phyloP scores from a whole-genome alignment of 1,139 yeast species.

The Saccharomyces hybrid region DNA sequence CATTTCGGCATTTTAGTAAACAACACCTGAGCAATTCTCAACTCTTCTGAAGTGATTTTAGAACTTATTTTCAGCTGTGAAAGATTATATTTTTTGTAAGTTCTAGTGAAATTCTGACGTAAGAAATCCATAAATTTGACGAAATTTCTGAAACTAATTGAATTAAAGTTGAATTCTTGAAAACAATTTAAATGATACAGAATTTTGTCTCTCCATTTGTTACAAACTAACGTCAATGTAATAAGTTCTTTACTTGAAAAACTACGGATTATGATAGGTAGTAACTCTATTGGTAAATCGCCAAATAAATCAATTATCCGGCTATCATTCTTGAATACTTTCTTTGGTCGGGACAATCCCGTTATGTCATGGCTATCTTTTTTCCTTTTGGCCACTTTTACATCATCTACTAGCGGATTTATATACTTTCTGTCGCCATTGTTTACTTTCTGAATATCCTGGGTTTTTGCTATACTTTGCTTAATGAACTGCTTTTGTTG shows the following conservation, averaged over 20 bases:
- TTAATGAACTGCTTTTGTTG: not conserved
- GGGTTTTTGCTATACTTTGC: not conserved
- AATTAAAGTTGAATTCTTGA: conserved; percentile 12
- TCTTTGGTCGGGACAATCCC: not conserved
- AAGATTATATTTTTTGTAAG: not conserved
- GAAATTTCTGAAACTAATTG: conserved; percentile 12
- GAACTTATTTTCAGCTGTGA: conserved; percentile 14
- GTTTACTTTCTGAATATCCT: not conserved
- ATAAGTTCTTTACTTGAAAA: conserved; percentile 18
- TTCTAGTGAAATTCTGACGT: not conserved
- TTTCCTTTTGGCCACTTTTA: conserved; percentile 6
- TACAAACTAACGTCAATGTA: conserved; percentile 16
- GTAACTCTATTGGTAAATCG: conserved; percentile 24
- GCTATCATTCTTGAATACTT: not conserved
- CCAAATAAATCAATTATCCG: conserved; percentile 17
- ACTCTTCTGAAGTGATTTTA: conserved; percentile 20
- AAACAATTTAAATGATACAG: conserved; percentile 7
- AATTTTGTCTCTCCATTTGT: conserved; percentile 19
- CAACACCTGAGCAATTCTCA: conserved; percentile 14
- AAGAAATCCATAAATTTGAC: not conserved
- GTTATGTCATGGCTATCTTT: not conserved
- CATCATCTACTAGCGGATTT: conserved; percentile 16
- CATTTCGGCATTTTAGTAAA: conserved; percentile 9
- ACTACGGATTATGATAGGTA: conserved; percentile 15
- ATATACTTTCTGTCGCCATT: conserved; percentile 11